Evolutionary conservation across 345 rosid species (phyloP), one percentile per base, ranked within the genome.

Genomic region (Citrus maxima): DNA sequence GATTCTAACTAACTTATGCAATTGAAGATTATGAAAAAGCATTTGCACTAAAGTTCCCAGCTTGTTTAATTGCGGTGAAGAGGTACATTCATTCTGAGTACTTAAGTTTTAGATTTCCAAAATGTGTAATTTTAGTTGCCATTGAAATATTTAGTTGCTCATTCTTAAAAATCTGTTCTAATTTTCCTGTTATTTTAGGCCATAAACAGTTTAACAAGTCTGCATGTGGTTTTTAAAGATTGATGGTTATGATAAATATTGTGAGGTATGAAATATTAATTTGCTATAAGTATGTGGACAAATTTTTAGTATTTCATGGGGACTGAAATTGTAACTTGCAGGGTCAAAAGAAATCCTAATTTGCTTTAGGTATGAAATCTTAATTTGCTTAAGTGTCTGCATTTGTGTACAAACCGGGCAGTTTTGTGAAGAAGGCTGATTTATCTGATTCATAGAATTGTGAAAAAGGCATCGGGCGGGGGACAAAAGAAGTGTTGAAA

Each of bases 81-180:
- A 93, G 92, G 80, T 96, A 94, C 78, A 94, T 97, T 69, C 98
- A 97, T 86, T 93, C 95, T 37, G 72, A 97, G 91, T 90, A 94
- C 96, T 4, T 92, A 98, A 35, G 93, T 97, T 83, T 90, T 94
- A 74, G 99, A 97, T 88, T 98, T 97, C 60, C 99, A 97, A 64
- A 98, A 97, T 71, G 98, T 97, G 94, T 97, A 86, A 80, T 87
- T 68, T n/a, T 51, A 27, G 68, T 28, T 74, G 74, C 64, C 18
- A 76, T 10, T 35, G 38, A 37, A 75, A 27, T n/a, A 0, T 63
- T 4, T 73, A n/a, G 19, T 30, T 6, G 9, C 6, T 38, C 65
- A 49, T 63, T 38, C 28, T 6, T 7, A 46, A 18, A 18, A 18
- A 38, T 55, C 62, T 21, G 35, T 67, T 67, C 72, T 79, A 13